A percentile compares a stretch with the other conserved stretches of the same genome.
Evolutionary conservation across 345 rosid genomes (phyloP).

Genomic region (Draba incana): DNA sequence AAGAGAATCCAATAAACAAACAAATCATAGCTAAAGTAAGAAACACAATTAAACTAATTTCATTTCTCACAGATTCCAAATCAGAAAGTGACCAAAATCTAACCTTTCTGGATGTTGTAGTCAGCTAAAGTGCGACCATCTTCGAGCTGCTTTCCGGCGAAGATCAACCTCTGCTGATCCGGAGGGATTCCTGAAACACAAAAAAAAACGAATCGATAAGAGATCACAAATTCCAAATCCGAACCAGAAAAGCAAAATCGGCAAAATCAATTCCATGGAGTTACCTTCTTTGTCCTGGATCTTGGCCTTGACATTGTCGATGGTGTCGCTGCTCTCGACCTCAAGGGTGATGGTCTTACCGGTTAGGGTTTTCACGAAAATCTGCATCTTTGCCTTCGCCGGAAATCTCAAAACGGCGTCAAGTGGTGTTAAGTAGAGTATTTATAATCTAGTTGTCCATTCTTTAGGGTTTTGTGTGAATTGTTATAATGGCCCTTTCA

Average conservation of each 20-base stretch:
- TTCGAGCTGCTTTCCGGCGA: slow-evolving; percentile 45
- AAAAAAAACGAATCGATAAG: not conserved
- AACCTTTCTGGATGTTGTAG: slow-evolving; percentile 45
- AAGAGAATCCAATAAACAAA: not conserved
- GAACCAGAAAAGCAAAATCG: not conserved
- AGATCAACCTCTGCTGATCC: slow-evolving; percentile 44
- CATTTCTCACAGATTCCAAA: not conserved
- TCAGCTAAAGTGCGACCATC: slow-evolving; percentile 46
- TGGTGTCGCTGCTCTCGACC: slow-evolving; percentile 89
- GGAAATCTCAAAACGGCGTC: not conserved
- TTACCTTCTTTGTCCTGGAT: slow-evolving; percentile 93
- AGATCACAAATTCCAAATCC: not conserved
- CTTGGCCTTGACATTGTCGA: slow-evolving; percentile 90
- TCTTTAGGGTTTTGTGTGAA: slow-evolving; percentile 37
- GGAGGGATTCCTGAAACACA: slow-evolving; percentile 52
- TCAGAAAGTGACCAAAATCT: not conserved
- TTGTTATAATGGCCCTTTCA: not conserved
- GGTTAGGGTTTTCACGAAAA: slow-evolving; percentile 88
- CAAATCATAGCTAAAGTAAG: not conserved
- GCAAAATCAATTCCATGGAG: not conserved
- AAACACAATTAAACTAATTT: not conserved
- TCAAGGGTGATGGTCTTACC: slow-evolving; percentile 96
- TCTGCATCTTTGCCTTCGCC: slow-evolving; percentile 63
- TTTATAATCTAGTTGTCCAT: slow-evolving; percentile 29
- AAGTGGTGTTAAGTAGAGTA: accelerated